Conservation (phyloP, 2,329 filamentous ascomycete species). For the Apiospora rasikravindrae region DNA sequence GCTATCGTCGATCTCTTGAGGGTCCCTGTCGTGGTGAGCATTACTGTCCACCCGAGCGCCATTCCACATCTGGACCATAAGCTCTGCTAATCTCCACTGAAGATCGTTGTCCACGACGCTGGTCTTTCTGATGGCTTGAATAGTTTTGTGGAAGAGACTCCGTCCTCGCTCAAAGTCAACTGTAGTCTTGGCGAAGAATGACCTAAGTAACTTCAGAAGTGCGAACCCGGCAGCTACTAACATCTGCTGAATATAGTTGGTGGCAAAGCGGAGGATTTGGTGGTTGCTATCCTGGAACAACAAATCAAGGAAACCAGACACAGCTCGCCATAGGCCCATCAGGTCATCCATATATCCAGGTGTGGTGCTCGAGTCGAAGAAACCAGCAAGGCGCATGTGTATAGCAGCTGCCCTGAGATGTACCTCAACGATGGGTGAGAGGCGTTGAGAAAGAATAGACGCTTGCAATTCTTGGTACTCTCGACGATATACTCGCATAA, state of each 20-base stretch:
- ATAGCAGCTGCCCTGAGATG: constrained; percentile 76
- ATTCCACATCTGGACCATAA: constrained; percentile 90
- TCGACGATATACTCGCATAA: constrained; percentile 69
- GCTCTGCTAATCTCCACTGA: constrained; percentile 77
- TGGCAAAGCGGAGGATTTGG: constrained; percentile 67
- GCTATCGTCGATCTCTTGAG: constrained; percentile 66
- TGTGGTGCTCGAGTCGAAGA: constrained; percentile 78
- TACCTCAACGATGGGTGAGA: constrained; percentile 65
- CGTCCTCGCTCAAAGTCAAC: constrained; percentile 73
- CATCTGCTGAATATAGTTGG: constrained; percentile 84
- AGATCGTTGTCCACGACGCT: constrained; percentile 81
- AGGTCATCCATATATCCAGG: constrained; percentile 76
- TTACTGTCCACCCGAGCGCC: constrained; percentile 61
- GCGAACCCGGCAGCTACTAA: constrained; percentile 81
- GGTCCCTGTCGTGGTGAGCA: constrained; percentile 55
- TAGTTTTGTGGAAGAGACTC: constrained; percentile 72
- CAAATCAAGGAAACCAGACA: constrained; percentile 71
- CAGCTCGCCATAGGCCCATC: constrained; percentile 75
- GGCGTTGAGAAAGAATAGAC: constrained; percentile 61
- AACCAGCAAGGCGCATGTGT: constrained; percentile 78
- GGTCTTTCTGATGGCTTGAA: constrained; percentile 72
- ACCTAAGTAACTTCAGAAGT: constrained; percentile 78
- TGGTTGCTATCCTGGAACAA: constrained; percentile 62
- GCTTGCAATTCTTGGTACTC: constrained; percentile 69
- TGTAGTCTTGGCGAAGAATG: constrained; percentile 75